Evolutionary conservation across 345 rosid genomes (phyloP), one percentile per base, ranked within the genome.

Genomic region (Hibiscus tridactylites): DNA sequence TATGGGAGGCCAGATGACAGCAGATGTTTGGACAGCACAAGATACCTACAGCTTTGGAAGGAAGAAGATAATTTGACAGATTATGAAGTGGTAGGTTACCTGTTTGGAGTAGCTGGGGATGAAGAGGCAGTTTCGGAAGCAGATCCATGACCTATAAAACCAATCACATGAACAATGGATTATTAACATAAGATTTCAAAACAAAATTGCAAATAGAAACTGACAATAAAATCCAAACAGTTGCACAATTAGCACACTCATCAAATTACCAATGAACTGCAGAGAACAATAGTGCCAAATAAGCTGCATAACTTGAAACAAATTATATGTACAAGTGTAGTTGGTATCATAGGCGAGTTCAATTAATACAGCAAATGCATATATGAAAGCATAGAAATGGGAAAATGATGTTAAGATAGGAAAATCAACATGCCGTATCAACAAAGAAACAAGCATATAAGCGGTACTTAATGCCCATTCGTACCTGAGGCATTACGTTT

Each of bases 401-500:
- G 24, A 67, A 42, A 46, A 52, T 31, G 19, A 35, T 37, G n/a
- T 17, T 31, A 53, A n/a, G 72, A 35, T 42, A 61, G 16, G 9
- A 37, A 37, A 37, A 37, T 37, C 42, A 37, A 37, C n/a, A 47
- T 11, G 53, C n/a, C 4, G 16, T 47, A 47, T 17, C 26, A 35
- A 62, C 49, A 62, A 19, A 62, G 26, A 68, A 17, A 68, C n/a
- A 50, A 52, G 46, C 61, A n/a, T 21, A 52, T 9, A 44, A 15
- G 4, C 79, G 68, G 71, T 73, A 64, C 21, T 13, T 42, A 28
- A 65, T 47, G 53, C 16, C 15, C 53, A 69, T 72, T 50, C 54
- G 44, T 76, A 95, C 99, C 98, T 83, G 91, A 71, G 99, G 98
- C 99, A 96, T 86, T 57, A 96, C 90, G 78, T 91, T 94, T 70